Conservation (phyloP, 176 grass and related monocot genomes). For the Melocanna baccifera region DNA sequence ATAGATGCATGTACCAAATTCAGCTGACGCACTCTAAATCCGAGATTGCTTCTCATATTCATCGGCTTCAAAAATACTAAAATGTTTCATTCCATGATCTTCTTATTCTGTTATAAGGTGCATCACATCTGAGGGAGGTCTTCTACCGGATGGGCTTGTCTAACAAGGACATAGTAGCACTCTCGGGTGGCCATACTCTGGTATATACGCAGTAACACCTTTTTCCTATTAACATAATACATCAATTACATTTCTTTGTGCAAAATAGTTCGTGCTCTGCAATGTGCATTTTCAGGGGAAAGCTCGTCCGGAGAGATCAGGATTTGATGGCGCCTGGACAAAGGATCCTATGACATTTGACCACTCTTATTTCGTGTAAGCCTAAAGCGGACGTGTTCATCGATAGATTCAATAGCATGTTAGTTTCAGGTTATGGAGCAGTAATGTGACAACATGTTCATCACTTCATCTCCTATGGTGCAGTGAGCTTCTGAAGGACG, state of each 20-base stretch:
- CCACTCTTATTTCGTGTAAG: conserved; percentile 60
- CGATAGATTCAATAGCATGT: neutral
- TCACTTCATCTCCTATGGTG: neutral
- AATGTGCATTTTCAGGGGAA: conserved; percentile 33
- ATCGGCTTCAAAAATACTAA: neutral
- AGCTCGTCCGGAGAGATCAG: conserved; percentile 51
- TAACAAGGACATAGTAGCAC: conserved; percentile 77
- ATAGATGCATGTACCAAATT: too few relatives aligned
- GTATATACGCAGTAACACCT: conserved; percentile 4
- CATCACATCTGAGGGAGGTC: conserved; percentile 54
- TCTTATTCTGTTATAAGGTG: conserved; percentile 27
- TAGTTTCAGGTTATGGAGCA: too few relatives aligned
- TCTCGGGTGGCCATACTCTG: conserved; percentile 73
- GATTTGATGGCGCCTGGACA: conserved; percentile 64
- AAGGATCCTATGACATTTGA: conserved; percentile 67
- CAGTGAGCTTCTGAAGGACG: conserved; percentile 59
- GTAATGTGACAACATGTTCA: neutral
- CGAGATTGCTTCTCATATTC: neutral
- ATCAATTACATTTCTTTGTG: neutral
- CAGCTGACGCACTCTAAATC: neutral
- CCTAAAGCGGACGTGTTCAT: too few relatives aligned
- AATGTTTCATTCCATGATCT: neutral
- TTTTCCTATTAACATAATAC: neutral
- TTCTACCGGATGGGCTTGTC: conserved; percentile 72
- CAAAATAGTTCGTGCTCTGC: neutral